Percentiles rank a stretch among this genome's conserved stretches.
Evolutionary conservation across 2,329 filamentous ascomycete genomes (phyloP).

Genomic region (Verticillium longisporum): DNA sequence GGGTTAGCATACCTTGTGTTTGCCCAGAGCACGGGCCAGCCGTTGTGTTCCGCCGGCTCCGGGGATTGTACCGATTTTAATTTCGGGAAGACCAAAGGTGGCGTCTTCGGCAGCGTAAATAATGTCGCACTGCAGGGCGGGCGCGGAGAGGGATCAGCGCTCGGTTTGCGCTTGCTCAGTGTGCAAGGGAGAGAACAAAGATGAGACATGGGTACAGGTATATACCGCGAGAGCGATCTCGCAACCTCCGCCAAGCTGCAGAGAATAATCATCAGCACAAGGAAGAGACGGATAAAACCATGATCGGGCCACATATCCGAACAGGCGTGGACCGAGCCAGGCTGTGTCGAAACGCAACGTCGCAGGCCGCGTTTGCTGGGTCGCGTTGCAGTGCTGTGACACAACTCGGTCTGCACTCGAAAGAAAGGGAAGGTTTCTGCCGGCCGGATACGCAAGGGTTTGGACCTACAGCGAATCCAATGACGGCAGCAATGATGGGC

Average conservation of each 20-base stretch:
- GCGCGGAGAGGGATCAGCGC: background rate
- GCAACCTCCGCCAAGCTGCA: conserved; percentile 39
- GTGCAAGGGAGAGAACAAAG: background rate
- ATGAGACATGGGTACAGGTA: conserved; percentile 1
- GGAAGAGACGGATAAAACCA: background rate
- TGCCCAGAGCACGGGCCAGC: conserved; percentile 30
- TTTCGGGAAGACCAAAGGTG: conserved; percentile 31
- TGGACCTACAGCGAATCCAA: conserved; percentile 39
- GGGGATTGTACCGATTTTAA: conserved; percentile 31
- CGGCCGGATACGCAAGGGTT: background rate
- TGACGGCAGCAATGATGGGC: conserved; percentile 41
- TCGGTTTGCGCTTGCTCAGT: background rate
- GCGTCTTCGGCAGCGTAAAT: conserved; percentile 26
- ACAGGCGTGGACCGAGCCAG: background rate
- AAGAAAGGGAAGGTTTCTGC: too few species aligned
- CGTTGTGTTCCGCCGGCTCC: conserved; percentile 33
- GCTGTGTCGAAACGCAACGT: background rate
- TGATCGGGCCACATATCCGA: background rate
- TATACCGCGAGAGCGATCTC: conserved; percentile 38
- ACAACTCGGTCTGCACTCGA: background rate
- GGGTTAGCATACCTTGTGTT: conserved; percentile 25
- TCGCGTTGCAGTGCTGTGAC: background rate
- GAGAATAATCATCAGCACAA: background rate
- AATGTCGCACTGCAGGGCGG: conserved; percentile 26
- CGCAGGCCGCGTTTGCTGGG: background rate